phyloP scores from a whole-genome alignment of 2,329 filamentous ascomycete genomes.

The Kalmusia sp. region DNA sequence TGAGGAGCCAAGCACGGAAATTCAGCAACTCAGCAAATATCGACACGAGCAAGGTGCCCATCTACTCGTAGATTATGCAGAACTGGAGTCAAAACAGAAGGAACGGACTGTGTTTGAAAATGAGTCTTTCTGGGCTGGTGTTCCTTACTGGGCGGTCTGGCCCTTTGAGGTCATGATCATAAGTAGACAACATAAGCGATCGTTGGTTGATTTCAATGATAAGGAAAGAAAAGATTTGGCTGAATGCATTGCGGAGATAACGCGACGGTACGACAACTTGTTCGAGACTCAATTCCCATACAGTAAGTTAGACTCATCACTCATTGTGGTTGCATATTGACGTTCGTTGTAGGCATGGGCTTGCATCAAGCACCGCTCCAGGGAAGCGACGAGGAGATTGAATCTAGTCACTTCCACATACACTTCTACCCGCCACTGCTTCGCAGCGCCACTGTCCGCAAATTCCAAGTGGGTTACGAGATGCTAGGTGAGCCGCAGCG shows the following conservation, averaged over 20 bases:
- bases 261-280: constrained; percentile 91
- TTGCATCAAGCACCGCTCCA: constrained; percentile 93
- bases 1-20: constrained; percentile 84
- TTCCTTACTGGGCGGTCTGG: constrained; percentile 98
- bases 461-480: constrained; percentile 97
- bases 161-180: constrained; percentile 95
- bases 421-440: constrained; percentile 97
- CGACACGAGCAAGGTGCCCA: constrained; percentile 73
- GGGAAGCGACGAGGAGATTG: constrained; percentile 81
- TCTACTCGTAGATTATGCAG: constrained; percentile 85
- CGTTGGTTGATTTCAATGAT: constrained; percentile 79
- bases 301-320: constrained; percentile 60
- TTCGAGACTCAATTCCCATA: constrained; percentile 98
- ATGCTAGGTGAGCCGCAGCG: constrained; percentile 97
- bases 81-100: constrained; percentile 79
- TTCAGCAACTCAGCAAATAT: constrained; percentile 81
- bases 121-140: constrained; percentile 81
- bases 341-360: constrained; percentile 70
- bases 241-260: constrained; percentile 85
- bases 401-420: constrained; percentile 90
- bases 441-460: constrained; percentile 89
- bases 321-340: constrained; percentile 13
- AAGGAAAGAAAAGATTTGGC: constrained; percentile 77
- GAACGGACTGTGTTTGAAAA: constrained; percentile 93
- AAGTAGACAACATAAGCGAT: constrained; percentile 81